phyloP scores from a whole-genome alignment of 345 rosid species.

The Murraya paniculata region DNA sequence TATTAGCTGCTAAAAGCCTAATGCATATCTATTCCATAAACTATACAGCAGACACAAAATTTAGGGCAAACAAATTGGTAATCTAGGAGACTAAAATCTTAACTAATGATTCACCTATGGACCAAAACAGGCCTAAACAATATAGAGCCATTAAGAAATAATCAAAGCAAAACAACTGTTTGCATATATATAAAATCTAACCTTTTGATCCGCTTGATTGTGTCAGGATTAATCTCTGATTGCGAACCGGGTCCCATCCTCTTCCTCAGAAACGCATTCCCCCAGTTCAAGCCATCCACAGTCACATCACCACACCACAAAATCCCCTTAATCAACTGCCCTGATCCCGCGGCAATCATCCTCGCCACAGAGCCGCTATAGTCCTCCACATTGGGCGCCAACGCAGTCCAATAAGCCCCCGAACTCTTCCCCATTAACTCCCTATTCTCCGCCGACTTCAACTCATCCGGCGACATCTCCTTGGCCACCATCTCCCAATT shows the following conservation, averaged over 20 bases:
- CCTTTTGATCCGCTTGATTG: conserved; percentile 79
- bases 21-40: neutral
- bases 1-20: neutral
- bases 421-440: conserved; percentile 57
- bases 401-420: conserved; percentile 88
- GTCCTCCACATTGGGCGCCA: conserved; percentile 96
- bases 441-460: conserved; percentile 44
- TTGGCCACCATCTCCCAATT: conserved; percentile 41
- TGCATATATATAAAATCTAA: conserved; percentile 1
- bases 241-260: conserved; percentile 42
- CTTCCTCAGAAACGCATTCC: conserved; percentile 61
- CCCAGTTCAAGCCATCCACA: conserved; percentile 75
- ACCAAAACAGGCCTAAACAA: neutral
- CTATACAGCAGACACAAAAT: neutral
- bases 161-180: too few relatives aligned
- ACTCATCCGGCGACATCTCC: conserved; percentile 53
- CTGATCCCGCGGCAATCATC: conserved; percentile 84
- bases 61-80: neutral
- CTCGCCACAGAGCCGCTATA: conserved; percentile 60
- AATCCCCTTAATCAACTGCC: conserved; percentile 81
- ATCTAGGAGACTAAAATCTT: neutral
- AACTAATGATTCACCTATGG: neutral
- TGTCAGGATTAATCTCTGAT: conserved; percentile 54
- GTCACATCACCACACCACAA: conserved; percentile 96
- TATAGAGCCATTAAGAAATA: neutral